These are phyloP conservation scores for Solanum hybrid DNA, from an alignment of 305 asterid species.

Conservation along the genomic window DNA sequence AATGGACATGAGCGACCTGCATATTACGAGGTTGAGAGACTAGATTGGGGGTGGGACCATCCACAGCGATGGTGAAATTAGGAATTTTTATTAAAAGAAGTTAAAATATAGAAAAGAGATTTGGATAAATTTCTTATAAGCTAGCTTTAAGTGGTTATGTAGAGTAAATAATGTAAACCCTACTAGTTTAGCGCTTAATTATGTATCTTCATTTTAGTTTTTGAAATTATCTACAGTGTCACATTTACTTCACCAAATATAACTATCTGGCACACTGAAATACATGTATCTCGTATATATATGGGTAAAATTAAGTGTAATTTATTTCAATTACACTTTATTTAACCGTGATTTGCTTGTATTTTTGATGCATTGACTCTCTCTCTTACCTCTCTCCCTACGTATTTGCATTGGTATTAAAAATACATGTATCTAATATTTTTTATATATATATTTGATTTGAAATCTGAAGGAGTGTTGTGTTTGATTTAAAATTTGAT, in stretches of 20 bases:
- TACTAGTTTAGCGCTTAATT: no score
- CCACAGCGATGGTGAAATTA: not conserved
- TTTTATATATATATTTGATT: no score
- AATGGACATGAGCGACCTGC: not conserved
- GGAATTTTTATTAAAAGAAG: not conserved
- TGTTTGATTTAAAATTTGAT: not conserved
- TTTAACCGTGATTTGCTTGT: not conserved
- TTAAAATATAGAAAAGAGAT: not conserved
- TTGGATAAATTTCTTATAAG: accelerated
- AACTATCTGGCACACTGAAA: accelerated
- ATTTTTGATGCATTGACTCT: not conserved
- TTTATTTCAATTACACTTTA: no score
- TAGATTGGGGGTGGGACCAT: not conserved
- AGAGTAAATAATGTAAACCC: not conserved
- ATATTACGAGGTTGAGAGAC: not conserved
- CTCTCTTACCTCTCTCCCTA: not conserved
- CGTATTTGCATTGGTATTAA: not conserved
- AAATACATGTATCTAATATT: no score
- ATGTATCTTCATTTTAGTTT: not conserved
- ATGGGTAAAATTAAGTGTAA: not conserved
- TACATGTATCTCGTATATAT: not conserved
- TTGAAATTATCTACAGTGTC: not conserved
- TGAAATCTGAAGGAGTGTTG: not conserved
- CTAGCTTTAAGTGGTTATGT: not conserved
- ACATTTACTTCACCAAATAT: not conserved